These are phyloP conservation scores for Ogataea angusta DNA, from an alignment of 805 yeast species.

Conservation along the genomic window DNA sequence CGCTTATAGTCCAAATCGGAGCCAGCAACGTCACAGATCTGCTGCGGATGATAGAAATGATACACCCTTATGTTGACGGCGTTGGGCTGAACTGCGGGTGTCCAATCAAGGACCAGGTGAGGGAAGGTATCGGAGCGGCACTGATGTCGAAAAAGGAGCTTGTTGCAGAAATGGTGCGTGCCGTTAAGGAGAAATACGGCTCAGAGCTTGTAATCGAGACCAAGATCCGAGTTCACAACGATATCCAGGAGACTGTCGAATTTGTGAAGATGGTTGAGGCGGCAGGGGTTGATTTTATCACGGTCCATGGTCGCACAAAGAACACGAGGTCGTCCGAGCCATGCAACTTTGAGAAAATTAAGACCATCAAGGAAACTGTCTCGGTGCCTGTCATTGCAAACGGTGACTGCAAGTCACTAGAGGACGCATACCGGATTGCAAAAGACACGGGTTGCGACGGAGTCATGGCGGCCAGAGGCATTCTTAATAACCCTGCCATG, in stretches of 20 bases:
- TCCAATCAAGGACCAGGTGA: constrained; percentile 90
- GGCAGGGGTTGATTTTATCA: constrained; percentile 90
- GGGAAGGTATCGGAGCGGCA: constrained; percentile 97
- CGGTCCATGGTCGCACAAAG: constrained; percentile 90
- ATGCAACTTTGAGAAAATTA: constrained; percentile 80
- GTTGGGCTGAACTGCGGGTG: constrained; percentile 97
- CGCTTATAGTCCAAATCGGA: constrained; percentile 87
- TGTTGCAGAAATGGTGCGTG: constrained; percentile 78
- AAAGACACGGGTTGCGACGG: constrained; percentile 78
- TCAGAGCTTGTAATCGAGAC: constrained; percentile 76
- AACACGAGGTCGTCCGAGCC: constrained; percentile 82
- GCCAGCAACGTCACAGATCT: constrained; percentile 81
- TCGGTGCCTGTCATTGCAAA: constrained; percentile 88
- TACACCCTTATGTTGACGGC: constrained; percentile 89
- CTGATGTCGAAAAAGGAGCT: constrained; percentile 78
- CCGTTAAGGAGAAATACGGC: constrained; percentile 76
- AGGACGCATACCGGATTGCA: constrained; percentile 63
- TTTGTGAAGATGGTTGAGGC: constrained; percentile 73
- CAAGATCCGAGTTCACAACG: constrained; percentile 83
- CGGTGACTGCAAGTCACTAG: constrained; percentile 81
- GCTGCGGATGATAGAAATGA: constrained; percentile 78
- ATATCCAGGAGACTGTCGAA: constrained; percentile 65
- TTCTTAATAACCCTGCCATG: constrained; percentile 80
- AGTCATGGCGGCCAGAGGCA: constrained; percentile 93
- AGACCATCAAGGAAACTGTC: constrained; percentile 52